Evolutionary conservation across 352 stramenopile genomes (phyloP).

Genomic region (Phytophthora macrochlamydospora): DNA sequence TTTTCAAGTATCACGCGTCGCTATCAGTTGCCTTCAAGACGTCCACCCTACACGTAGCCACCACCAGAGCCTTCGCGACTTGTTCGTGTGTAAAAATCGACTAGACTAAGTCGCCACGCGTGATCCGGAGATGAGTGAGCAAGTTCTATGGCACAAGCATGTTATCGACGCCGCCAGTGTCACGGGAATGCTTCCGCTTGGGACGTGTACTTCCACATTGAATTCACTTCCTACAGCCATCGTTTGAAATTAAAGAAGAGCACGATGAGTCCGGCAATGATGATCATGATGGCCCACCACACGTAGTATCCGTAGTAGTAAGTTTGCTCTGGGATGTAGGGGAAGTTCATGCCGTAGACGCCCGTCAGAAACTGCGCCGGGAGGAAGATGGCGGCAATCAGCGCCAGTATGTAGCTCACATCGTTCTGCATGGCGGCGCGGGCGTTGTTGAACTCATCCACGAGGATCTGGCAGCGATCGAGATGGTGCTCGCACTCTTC

Average conservation of each 20-base stretch:
- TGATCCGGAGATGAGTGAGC: neutral
- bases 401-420: constrained; percentile 75
- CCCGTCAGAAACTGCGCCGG: constrained; percentile 84
- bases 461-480: constrained; percentile 58
- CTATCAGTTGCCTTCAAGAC: neutral
- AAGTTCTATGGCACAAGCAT: neutral
- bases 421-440: constrained; percentile 65
- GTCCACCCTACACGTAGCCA: neutral
- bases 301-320: constrained; percentile 74
- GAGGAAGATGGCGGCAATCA: constrained; percentile 80
- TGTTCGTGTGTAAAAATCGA: neutral
- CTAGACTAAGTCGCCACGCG: neutral
- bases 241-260: constrained; percentile 67
- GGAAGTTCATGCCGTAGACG: constrained; percentile 90
- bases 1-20: neutral
- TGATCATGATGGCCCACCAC: constrained; percentile 71
- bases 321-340: constrained; percentile 73
- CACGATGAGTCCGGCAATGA: constrained; percentile 40
- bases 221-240: constrained; percentile 31
- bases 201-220: no score
- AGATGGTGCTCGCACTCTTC: constrained; percentile 80
- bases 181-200: no score
- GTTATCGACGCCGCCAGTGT: neutral
- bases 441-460: constrained; percentile 68
- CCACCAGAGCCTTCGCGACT: neutral